Conservation (phyloP, 1,284 basidiomycete genomes). For the Leccinum solheimii region DNA sequence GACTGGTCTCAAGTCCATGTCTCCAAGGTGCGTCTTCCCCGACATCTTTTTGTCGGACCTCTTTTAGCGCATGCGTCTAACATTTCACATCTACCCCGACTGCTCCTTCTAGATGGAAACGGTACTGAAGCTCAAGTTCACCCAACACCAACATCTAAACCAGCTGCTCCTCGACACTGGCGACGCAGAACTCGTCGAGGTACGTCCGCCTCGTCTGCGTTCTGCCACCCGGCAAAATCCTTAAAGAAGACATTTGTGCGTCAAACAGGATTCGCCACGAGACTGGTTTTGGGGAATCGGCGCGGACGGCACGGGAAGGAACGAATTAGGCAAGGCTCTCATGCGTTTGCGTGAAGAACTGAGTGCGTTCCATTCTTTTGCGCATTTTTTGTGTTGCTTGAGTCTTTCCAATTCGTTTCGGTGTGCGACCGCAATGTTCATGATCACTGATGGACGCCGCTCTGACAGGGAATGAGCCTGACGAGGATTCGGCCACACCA, state of each 20-base stretch:
- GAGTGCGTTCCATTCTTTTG: constrained; percentile 15
- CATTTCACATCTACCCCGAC: background rate
- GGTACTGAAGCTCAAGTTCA: constrained; percentile 43
- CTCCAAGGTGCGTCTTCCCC: constrained; percentile 21
- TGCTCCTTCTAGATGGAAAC: constrained; percentile 39
- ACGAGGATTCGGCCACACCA: background rate
- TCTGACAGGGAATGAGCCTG: constrained; percentile 13
- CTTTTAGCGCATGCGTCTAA: background rate
- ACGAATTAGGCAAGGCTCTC: constrained; percentile 47
- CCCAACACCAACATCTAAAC: constrained; percentile 41
- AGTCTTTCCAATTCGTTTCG: background rate
- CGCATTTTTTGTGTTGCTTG: background rate
- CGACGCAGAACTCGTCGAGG: constrained; percentile 37
- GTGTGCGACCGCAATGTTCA: background rate
- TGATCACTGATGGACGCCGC: background rate
- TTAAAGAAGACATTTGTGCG: background rate
- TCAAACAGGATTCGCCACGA: constrained; percentile 35
- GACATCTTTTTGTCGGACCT: background rate
- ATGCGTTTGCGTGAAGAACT: constrained; percentile 36
- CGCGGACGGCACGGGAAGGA: constrained; percentile 38
- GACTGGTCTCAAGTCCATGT: constrained; percentile 38
- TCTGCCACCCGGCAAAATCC: background rate
- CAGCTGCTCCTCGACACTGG: constrained; percentile 39
- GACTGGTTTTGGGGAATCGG: constrained; percentile 49
- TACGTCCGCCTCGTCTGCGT: constrained; percentile 12